Evolutionary conservation across 345 rosid genomes (phyloP).

Genomic region (Zanthoxylum bungeanum): DNA sequence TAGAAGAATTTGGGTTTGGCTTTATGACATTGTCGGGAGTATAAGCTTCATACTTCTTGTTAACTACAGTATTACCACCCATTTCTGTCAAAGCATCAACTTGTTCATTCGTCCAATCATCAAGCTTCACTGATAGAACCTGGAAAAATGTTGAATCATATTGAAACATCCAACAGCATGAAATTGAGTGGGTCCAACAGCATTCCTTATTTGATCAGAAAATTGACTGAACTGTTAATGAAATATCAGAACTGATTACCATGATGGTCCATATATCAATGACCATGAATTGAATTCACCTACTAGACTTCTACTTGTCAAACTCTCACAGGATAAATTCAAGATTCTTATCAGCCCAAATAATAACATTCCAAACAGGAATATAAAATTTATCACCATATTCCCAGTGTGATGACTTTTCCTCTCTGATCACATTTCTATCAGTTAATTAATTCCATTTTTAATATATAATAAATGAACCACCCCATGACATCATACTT

Average conservation of each 20-base stretch:
- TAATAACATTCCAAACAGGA: background rate
- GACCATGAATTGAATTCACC: background rate
- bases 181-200: background rate
- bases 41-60: conserved; percentile 74
- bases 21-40: conserved; percentile 55
- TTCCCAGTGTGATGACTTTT: background rate
- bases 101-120: conserved; percentile 97
- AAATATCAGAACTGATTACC: background rate
- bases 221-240: background rate
- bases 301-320: background rate
- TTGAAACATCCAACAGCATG: conserved; percentile 6
- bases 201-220: background rate
- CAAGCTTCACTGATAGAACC: conserved; percentile 90
- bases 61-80: conserved; percentile 78
- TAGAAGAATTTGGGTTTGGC: conserved; percentile 75
- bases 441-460: background rate
- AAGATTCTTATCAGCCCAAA: background rate
- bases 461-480: background rate
- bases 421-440: background rate
- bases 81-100: conserved; percentile 48
- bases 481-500: background rate
- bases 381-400: background rate
- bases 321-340: background rate
- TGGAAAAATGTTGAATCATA: conserved; percentile 28
- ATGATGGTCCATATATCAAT: background rate